A percentile compares a stretch with the other conserved stretches of the same genome.
These are phyloP conservation scores for Saccharomycopsis guyanensis DNA, from an alignment of 805 yeast species.

Conservation along the genomic window DNA sequence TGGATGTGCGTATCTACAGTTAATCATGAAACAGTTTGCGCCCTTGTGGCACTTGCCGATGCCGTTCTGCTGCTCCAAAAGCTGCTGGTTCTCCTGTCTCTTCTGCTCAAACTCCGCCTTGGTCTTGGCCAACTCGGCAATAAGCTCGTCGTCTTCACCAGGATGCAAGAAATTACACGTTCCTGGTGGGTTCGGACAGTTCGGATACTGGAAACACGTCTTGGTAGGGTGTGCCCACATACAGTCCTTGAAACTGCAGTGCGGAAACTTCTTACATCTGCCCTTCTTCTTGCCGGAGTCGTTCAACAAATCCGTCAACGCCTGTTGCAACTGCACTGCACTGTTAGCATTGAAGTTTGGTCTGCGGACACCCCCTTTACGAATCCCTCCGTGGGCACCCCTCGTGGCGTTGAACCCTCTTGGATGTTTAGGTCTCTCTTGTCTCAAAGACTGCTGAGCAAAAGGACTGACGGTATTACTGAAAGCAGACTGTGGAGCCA, in stretches of 20 bases:
- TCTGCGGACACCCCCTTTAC: constrained; percentile 23
- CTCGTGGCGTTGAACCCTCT: neutral
- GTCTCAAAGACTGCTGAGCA: neutral
- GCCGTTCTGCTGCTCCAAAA: constrained; percentile 36
- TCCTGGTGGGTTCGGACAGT: constrained; percentile 72
- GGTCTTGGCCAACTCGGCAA: constrained; percentile 58
- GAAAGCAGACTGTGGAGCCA: neutral
- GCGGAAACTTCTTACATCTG: constrained; percentile 66
- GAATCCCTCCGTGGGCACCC: constrained; percentile 17
- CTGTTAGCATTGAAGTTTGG: constrained; percentile 25
- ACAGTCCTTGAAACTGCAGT: constrained; percentile 61
- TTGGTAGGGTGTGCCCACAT: constrained; percentile 74
- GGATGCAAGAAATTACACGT: constrained; percentile 82
- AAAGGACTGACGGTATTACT: neutral
- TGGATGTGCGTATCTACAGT: constrained; percentile 88
- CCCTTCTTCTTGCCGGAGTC: constrained; percentile 39
- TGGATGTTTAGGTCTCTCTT: neutral
- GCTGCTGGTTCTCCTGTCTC: constrained; percentile 30
- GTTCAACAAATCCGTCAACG: constrained; percentile 31
- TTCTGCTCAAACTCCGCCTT: constrained; percentile 44
- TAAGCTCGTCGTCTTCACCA: constrained; percentile 70
- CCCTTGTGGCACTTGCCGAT: constrained; percentile 72
- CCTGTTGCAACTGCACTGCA: constrained; percentile 31
- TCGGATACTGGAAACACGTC: constrained; percentile 65
- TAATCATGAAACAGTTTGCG: constrained; percentile 61